Conservation (phyloP, 1,139 yeast genomes). For the Nakaseomyces bracarensis region DNA sequence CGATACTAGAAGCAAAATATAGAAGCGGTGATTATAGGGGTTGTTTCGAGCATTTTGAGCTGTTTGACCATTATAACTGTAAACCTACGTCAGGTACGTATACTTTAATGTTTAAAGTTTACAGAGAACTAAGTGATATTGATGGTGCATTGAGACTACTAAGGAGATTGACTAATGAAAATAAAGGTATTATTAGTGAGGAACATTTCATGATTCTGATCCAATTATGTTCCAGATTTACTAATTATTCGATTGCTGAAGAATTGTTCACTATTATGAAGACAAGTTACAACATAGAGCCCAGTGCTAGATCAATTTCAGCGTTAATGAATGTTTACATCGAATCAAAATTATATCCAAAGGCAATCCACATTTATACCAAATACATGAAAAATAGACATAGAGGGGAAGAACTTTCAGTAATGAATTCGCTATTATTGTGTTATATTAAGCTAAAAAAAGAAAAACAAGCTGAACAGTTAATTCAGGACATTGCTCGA, state of each 20-base stretch:
- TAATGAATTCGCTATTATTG: conserved; percentile 22
- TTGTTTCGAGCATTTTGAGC: conserved; percentile 39
- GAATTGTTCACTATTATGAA: conserved; percentile 30
- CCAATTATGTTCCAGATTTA: conserved; percentile 28
- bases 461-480: conserved; percentile 15
- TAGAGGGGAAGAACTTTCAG: conserved; percentile 12
- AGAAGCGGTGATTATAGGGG: conserved; percentile 40
- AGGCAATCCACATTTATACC: conserved; percentile 20
- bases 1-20: conserved; percentile 43
- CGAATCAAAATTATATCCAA: conserved; percentile 17
- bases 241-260: conserved; percentile 32
- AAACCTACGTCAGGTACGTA: conserved; percentile 36
- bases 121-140: conserved; percentile 36
- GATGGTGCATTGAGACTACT: conserved; percentile 39
- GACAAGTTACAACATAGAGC: conserved; percentile 26
- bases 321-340: conserved; percentile 27
- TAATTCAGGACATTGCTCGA: conserved; percentile 15
- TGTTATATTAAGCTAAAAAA: conserved; percentile 18
- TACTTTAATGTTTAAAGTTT: conserved; percentile 36
- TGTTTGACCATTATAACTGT: conserved; percentile 35
- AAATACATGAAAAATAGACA: conserved; percentile 11
- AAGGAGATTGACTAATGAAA: conserved; percentile 29
- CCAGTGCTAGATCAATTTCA: conserved; percentile 23
- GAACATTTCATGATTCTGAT: conserved; percentile 31
- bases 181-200: conserved; percentile 17